Conservation (phyloP, 192 early-diverging fungal species). For the Podila verticillata region DNA sequence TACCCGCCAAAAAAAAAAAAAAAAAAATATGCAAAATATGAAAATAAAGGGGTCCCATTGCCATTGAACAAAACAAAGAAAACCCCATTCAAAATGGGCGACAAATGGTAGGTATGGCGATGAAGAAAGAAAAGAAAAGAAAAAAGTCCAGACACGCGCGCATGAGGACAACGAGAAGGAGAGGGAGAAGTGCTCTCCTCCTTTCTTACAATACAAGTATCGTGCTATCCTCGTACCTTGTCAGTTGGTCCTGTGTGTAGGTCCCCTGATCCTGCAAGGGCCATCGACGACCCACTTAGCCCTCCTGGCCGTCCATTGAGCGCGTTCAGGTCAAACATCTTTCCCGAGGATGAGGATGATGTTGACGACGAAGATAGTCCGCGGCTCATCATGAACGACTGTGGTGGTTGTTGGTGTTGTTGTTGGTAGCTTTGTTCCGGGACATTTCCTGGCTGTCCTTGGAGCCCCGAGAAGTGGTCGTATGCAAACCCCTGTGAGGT, state of each 20-base stretch:
- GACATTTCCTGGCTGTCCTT: background rate
- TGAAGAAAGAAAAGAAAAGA: background rate
- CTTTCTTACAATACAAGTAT: too few species aligned
- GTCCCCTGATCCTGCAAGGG: too few species aligned
- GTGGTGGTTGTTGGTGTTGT: slow-evolving; percentile 23
- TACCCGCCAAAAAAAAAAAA: slow-evolving; percentile 9
- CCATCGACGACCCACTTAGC: too few species aligned
- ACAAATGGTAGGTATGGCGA: background rate
- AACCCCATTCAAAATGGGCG: too few species aligned
- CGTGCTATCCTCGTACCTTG: background rate
- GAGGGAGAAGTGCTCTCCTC: too few species aligned
- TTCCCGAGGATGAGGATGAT: slow-evolving; percentile 28
- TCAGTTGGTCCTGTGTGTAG: too few species aligned
- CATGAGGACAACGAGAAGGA: too few species aligned
- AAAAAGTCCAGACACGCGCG: too few species aligned
- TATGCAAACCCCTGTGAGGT: slow-evolving; percentile 5
- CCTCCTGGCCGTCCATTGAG: too few species aligned
- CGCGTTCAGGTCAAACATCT: background rate
- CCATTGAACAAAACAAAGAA: background rate
- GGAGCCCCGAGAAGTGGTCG: slow-evolving; percentile 11
- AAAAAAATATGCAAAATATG: too few species aligned
- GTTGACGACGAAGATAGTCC: slow-evolving; percentile 42
- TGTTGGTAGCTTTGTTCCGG: slow-evolving; percentile 33
- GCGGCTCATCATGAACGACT: slow-evolving; percentile 23
- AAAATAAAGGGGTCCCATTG: background rate